Base-by-base conservation (phyloP, 257 asterid genomes). In the Solanum sitiens region DNA sequence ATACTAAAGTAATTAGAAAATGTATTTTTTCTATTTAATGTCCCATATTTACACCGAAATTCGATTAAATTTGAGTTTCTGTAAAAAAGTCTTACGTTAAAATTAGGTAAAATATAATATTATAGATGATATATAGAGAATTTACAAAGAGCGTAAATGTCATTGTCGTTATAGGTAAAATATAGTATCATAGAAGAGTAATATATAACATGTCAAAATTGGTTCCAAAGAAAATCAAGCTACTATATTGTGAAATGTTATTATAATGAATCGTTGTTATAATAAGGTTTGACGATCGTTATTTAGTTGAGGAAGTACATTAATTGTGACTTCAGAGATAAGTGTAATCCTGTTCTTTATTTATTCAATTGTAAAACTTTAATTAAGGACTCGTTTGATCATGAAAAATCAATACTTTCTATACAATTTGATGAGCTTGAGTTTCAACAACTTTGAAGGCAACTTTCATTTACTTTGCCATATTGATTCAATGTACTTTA, bases 381-480 rank as follows among this genome's bases (percentile, higher is more conserved):
- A 1, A 56, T 56, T 0, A 56, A 56, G 4, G n/a, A 53, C 63
- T 53, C n/a, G n/a, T 53, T 53, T 53, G 63, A 18, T 53, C 63
- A 53, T 56, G 4, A 18, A 18, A 56, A 56, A 56, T 56, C 61
- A 56, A 7, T 56, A 53, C 63, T 16, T 53, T 16, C 63, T 53
- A 53, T 18, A 53, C 10, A 53, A 53, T 7, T 56, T 56, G 65
- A 56, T 56, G 65, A 1, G 65, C 56, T 75, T 23, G 16, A 23
- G 59, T 11, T 76, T n/a, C 61, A 76, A 42, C 39, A 25, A 79
- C 84, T 25, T 23, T 27, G 67, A 45, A 47, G 53, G 13, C 4
- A 63, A 18, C 33, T 67, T 85, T 85, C 83, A 67, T 70, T 70
- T 45, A 45, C 83, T 85, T 70, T 70, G 33, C 53, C 87, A 86